Evolutionary conservation across 2,329 filamentous ascomycete genomes (phyloP), one percentile per base, ranked within the genome.

Genomic region (Epichloe scottii): DNA sequence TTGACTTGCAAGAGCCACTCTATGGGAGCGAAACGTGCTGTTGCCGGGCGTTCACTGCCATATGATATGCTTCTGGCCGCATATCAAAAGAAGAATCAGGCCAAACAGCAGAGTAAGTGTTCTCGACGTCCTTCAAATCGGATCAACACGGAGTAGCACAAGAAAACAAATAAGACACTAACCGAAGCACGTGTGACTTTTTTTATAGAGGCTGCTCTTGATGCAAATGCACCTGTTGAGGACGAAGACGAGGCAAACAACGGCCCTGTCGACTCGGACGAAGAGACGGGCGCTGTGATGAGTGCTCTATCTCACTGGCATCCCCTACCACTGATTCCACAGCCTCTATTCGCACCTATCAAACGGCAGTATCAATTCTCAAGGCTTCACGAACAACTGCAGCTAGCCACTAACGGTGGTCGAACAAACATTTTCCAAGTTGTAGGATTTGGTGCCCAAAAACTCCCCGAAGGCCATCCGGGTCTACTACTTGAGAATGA

Each of bases 81-180:
- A 7, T 93, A 93, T 62, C 87, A 93, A 67, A 96, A 97, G 77
- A 97, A 96, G 75, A 98, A 98, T 61, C 93, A 97, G 67, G 93
- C 93, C 21, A 95, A 95, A 63, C 88, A 95, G 71, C 93, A 97
- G 68, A 95, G 88, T 90, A 75, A 70, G 84, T 77, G 42, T 40
- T 26, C 17, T 6, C 14, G 14, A 7, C 19, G 15, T 40, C 33
- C 14, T 3, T 23, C 23, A 46, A 21, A 23, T 37, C 19, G 41
- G 6, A 38, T 11, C 15, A 19, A 21, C 4, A 4, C 11, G 17
- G 7, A 14, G 21, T 12, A 15, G 12, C 15, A 19, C 7, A 39
- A 39, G 26, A 19, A 14, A 37, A 42, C 46, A 15, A 49, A 19
- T 4, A 39, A 39, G 34, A 19, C 14, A 37, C 47, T 52, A 11